Conservation (phyloP, 306 rosid genomes). For the Cucurbita argyrosperma region DNA sequence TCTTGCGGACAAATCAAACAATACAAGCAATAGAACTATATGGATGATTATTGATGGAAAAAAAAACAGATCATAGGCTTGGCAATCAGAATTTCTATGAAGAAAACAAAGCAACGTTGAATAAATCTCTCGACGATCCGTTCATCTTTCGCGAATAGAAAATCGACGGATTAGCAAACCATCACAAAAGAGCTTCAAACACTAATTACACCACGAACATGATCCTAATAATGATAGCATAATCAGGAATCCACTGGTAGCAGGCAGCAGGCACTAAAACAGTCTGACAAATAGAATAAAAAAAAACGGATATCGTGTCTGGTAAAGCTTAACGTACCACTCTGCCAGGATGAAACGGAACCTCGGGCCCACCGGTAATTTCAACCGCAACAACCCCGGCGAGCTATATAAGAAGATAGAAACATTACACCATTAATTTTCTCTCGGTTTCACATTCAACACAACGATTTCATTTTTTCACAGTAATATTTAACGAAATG, state of each 20-base stretch:
- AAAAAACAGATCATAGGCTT: neutral
- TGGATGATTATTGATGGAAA: neutral
- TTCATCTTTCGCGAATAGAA: neutral
- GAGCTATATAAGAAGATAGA: constrained; percentile 11
- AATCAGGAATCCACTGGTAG: neutral
- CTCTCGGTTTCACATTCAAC: neutral
- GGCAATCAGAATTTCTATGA: neutral
- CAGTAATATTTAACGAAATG: neutral
- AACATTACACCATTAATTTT: neutral
- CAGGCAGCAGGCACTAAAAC: neutral
- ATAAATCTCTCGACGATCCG: neutral
- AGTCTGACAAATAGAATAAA: neutral
- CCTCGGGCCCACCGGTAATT: constrained; percentile 53
- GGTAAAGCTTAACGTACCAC: constrained; percentile 18
- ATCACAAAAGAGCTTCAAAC: neutral
- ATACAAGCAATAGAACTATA: neutral
- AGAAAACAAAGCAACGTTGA: neutral
- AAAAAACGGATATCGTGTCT: neutral
- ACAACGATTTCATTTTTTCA: neutral
- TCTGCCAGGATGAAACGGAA: constrained; percentile 51
- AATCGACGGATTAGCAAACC: neutral
- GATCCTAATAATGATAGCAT: neutral
- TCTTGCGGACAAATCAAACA: neutral
- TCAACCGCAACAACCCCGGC: constrained; percentile 55
- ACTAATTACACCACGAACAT: neutral